A percentile compares a stretch with the other conserved stretches of the same genome.
phyloP scores from a whole-genome alignment of 805 yeast genomes.

The Ogataea wickerhamii region DNA sequence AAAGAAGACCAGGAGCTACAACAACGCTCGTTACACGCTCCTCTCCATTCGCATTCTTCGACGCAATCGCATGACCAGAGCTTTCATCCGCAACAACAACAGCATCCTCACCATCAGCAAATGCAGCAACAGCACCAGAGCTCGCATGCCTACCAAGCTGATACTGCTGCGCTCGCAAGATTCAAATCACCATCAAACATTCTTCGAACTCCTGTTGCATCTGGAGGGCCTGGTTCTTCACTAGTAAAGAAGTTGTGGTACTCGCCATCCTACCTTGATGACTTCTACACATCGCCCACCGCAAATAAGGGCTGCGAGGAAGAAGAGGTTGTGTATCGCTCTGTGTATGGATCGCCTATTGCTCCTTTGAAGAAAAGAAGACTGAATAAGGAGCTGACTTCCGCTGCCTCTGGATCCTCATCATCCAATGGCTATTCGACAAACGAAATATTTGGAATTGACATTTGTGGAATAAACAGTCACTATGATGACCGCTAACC shows the following conservation, averaged over 20 bases:
- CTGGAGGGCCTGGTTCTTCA: conserved; percentile 14
- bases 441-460: conserved; percentile 56
- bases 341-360: conserved; percentile 36
- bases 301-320: conserved; percentile 22
- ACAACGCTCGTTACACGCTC: conserved; percentile 5
- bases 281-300: conserved; percentile 56
- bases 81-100: background rate
- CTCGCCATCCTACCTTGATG: conserved; percentile 64
- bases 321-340: conserved; percentile 26
- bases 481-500: conserved; percentile 23
- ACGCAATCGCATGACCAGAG: background rate
- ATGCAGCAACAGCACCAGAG: background rate
- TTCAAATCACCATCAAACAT: conserved; percentile 29
- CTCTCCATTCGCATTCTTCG: conserved; percentile 3
- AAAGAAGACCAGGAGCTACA: conserved; percentile 4
- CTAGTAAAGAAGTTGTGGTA: conserved; percentile 55
- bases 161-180: conserved; percentile 9
- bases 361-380: conserved; percentile 20
- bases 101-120: background rate
- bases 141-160: background rate
- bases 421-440: conserved; percentile 31
- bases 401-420: conserved; percentile 8
- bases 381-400: conserved; percentile 10
- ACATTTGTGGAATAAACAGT: conserved; percentile 39
- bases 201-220: conserved; percentile 16